Evolutionary conservation across 495 filamentous ascomycete genomes (phyloP).

Genomic region (Tetracladium marchalianum): DNA sequence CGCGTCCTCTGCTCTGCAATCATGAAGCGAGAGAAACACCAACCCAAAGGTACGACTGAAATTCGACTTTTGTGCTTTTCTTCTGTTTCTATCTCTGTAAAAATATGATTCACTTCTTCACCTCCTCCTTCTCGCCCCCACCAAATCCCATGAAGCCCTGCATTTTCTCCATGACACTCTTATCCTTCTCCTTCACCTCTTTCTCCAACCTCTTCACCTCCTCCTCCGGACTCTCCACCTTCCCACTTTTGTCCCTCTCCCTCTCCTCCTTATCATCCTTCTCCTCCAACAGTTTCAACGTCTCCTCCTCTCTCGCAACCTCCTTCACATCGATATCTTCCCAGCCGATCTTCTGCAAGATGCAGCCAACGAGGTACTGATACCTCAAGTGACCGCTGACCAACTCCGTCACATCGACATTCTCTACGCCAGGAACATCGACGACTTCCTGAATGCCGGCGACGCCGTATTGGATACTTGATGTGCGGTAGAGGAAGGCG

Average conservation of each 20-base stretch:
- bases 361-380: slow-evolving; percentile 40
- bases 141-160: too few species aligned
- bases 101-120: too few species aligned
- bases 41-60: too few species aligned
- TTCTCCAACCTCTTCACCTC: slow-evolving; percentile 18
- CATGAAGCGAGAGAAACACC: too few species aligned
- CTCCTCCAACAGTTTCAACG: slow-evolving; percentile 29
- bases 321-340: slow-evolving; percentile 40
- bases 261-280: slow-evolving; percentile 27
- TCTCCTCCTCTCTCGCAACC: slow-evolving; percentile 29
- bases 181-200: slow-evolving; percentile 14
- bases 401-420: slow-evolving; percentile 44
- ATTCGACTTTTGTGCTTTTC: too few species aligned
- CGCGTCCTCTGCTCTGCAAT: too few species aligned
- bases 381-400: slow-evolving; percentile 46
- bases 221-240: slow-evolving; percentile 10
- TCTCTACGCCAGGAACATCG: slow-evolving; percentile 46
- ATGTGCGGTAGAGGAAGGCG: slow-evolving; percentile 46
- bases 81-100: too few species aligned
- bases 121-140: too few species aligned
- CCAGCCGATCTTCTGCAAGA: slow-evolving; percentile 44
- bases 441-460: slow-evolving; percentile 45
- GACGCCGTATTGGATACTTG: slow-evolving; percentile 43
- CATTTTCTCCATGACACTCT: slow-evolving; percentile 13
- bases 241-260: slow-evolving; percentile 6